A percentile compares a stretch with the other conserved stretches of the same genome.
These are phyloP conservation scores for Corymbia citriodora DNA, from an alignment of 441 rosid genomes.

Conservation along the genomic window DNA sequence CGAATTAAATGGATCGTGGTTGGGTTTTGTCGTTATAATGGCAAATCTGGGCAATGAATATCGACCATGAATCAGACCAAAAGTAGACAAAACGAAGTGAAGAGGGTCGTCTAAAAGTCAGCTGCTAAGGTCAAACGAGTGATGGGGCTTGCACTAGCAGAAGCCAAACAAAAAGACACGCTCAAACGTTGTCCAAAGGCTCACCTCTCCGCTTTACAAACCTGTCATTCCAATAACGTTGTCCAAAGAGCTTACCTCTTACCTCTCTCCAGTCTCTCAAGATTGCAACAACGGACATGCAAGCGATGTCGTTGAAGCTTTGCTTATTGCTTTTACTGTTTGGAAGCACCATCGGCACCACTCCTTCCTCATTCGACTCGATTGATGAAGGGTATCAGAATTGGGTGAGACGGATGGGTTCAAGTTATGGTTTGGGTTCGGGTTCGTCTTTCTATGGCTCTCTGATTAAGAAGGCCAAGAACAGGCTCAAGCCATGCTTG, in stretches of 20 bases:
- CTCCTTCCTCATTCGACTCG: neutral
- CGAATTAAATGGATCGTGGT: too few species aligned
- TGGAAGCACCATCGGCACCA: neutral
- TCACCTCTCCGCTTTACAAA: neutral
- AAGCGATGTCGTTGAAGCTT: neutral
- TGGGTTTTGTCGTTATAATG: too few species aligned
- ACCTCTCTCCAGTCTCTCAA: neutral
- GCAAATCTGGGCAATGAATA: too few species aligned
- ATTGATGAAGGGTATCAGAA: slow-evolving; percentile 18
- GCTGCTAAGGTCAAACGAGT: too few species aligned
- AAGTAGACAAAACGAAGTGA: too few species aligned
- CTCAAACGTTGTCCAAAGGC: neutral
- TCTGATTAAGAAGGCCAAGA: slow-evolving; percentile 20
- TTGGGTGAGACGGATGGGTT: slow-evolving; percentile 24
- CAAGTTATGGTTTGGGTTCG: too few species aligned
- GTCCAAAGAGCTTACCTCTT: neutral
- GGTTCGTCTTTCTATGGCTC: slow-evolving; percentile 7
- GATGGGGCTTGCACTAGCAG: too few species aligned
- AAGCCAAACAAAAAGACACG: too few species aligned
- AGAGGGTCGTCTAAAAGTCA: too few species aligned
- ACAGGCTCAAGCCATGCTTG: slow-evolving; percentile 30
- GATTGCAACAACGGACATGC: neutral
- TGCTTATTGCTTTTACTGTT: neutral
- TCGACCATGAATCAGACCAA: too few species aligned
- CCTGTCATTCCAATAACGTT: neutral